Evolutionary conservation across 2,329 filamentous ascomycete species (phyloP), one percentile per base, ranked within the genome.

Genomic region (Colletotrichum paranaense): DNA sequence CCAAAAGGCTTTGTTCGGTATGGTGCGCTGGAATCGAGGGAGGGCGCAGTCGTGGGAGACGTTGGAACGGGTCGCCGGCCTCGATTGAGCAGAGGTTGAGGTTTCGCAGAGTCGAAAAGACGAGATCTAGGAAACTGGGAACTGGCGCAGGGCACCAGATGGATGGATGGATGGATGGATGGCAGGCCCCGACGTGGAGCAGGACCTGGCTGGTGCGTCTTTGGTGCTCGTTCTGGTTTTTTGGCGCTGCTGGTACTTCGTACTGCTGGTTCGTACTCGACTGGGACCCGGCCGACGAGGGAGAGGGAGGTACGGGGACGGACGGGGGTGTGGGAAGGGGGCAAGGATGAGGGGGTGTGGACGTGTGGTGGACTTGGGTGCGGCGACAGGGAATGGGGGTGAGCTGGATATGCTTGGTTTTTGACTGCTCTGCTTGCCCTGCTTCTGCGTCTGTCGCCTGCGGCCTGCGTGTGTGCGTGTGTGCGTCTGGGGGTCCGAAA

Each of bases 81-180:
- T 70, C 71, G 65, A 73, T 73, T 71, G 71, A 38, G 60, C 19
- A 35, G 24, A 28, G 53, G 22, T 24, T 60, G 66, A 64, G 32
- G 46, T 65, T 73, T 73, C 66, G 70, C 49, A n/a, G 46, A 53
- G 49, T 65, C 49, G 56, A 70, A 67, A 63, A 65, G 67, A 65
- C 60, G 52, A 57, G 71, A 73, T 71, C 71, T 70, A n/a, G 65
- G 71, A 63, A 66, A 73, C 71, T 65, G 67, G 67, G 67, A 73
- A 70, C 55, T 52, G 60, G 46, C 60, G 60, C 67, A 73, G 67
- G 71, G 71, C 60, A 68, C 30, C 55, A 73, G 71, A 64, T 53
- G 65, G 69, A 60, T 69, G 53, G 59, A 32, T 30, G 30, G 30
- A 62, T 49, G 30, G 46, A 46, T 56, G 62, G 49, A 56, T 65